Evolutionary conservation across 1,284 basidiomycete species (phyloP).

Genomic region (Microbotryum silenes-acaulis): DNA sequence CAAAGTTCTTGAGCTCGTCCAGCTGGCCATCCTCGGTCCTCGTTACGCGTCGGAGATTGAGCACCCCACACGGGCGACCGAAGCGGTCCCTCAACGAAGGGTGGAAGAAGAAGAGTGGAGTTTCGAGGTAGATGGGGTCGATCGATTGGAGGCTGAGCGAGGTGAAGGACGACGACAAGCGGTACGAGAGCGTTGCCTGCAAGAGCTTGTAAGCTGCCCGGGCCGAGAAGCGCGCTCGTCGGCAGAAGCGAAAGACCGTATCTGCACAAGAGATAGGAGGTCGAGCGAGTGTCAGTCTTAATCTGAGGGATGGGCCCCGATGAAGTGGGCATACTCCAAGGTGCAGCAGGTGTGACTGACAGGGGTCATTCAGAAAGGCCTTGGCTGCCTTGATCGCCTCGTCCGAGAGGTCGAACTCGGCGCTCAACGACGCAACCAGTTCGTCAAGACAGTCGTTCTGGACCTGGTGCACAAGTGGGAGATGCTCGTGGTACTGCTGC

Average conservation of each 20-base stretch:
- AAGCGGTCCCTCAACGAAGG: slow-evolving; percentile 32
- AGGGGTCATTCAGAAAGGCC: slow-evolving; percentile 13
- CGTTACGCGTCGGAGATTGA: slow-evolving; percentile 31
- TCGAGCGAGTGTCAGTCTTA: neutral
- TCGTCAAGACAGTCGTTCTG: slow-evolving; percentile 21
- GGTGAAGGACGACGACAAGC: slow-evolving; percentile 9
- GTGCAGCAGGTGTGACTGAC: neutral
- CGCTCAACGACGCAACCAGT: slow-evolving; percentile 16
- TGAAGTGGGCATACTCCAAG: too few species aligned
- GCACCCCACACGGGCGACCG: slow-evolving; percentile 33
- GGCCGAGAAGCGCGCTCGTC: slow-evolving; percentile 25
- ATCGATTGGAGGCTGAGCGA: slow-evolving; percentile 10
- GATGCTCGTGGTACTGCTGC: slow-evolving; percentile 25
- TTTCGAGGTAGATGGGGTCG: slow-evolving; percentile 23
- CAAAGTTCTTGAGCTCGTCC: slow-evolving; percentile 33
- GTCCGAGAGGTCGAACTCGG: slow-evolving; percentile 22
- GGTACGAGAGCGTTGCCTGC: slow-evolving; percentile 24
- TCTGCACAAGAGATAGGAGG: slow-evolving; percentile 8
- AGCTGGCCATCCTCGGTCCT: slow-evolving; percentile 30
- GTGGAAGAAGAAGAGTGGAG: slow-evolving; percentile 35
- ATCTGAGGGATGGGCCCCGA: neutral
- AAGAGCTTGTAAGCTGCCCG: slow-evolving; percentile 20
- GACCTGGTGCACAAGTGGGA: slow-evolving; percentile 14
- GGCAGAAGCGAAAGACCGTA: slow-evolving; percentile 31
- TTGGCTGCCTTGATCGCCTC: slow-evolving; percentile 3